Evolutionary conservation across 2,329 filamentous ascomycete genomes (phyloP).

Genomic region (Davidsoniella neocaledoniae): DNA sequence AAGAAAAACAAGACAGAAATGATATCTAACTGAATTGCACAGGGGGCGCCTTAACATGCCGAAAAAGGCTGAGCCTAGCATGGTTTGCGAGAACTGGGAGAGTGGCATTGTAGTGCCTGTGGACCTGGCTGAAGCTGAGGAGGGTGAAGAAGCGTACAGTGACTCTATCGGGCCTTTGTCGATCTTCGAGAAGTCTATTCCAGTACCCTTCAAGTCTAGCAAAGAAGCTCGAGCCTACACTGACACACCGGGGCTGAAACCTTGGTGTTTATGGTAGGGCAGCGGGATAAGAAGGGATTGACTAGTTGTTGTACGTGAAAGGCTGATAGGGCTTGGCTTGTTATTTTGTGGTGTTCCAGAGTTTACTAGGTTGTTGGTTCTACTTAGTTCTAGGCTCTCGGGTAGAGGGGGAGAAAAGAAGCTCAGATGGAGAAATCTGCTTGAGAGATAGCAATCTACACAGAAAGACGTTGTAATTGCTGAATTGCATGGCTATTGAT

Average conservation of each 20-base stretch:
- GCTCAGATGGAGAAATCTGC: no score
- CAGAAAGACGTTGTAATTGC: no score
- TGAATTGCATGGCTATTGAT: no score
- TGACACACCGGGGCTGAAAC: neutral
- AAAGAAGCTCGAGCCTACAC: neutral
- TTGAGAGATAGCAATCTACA: no score
- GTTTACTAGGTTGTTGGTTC: no score
- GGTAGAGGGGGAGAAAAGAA: no score
- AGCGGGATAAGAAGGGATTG: neutral
- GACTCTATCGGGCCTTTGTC: slow-evolving; percentile 5
- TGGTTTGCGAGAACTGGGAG: slow-evolving; percentile 88
- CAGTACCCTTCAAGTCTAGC: slow-evolving; percentile 6
- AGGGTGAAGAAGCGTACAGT: no score
- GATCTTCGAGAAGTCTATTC: slow-evolving; percentile 4
- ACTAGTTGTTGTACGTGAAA: no score
- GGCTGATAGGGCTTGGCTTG: no score
- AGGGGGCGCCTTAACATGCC: slow-evolving; percentile 69
- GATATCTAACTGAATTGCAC: neutral
- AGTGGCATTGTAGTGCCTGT: slow-evolving; percentile 70
- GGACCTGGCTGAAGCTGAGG: slow-evolving; percentile 6
- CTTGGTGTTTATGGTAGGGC: slow-evolving; percentile 6
- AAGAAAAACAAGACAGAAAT: neutral
- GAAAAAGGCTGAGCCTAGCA: slow-evolving; percentile 49
- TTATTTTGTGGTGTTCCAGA: no score
- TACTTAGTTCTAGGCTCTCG: no score